Evolutionary conservation across 306 rosid genomes (phyloP).

Genomic region (Heteromeles arbutifolia): DNA sequence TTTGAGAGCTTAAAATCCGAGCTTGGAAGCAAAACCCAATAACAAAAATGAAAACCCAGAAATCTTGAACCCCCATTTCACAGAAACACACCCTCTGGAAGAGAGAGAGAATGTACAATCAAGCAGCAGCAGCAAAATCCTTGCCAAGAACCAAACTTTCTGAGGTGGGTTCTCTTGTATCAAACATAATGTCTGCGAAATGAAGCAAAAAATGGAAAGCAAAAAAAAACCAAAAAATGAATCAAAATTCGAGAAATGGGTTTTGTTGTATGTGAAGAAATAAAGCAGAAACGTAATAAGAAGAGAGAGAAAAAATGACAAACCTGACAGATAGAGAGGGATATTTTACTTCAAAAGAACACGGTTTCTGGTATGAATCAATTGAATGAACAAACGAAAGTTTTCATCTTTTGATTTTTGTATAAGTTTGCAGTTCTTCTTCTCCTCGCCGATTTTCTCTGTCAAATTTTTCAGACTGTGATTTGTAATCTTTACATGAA

Average conservation of each 20-base stretch:
- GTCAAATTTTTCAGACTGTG: background rate
- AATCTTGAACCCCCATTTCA: slow-evolving; percentile 20
- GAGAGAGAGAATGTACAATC: background rate
- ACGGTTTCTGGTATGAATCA: background rate
- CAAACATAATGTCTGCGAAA: background rate
- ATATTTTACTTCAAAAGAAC: background rate
- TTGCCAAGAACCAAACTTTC: slow-evolving; percentile 9
- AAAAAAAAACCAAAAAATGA: background rate
- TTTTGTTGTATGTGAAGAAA: background rate
- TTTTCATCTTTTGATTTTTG: background rate
- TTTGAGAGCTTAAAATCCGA: slow-evolving; percentile 11
- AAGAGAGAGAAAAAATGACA: background rate
- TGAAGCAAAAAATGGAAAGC: background rate
- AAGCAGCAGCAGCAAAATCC: slow-evolving; percentile 3
- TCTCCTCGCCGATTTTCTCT: background rate
- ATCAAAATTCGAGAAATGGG: slow-evolving; percentile 1
- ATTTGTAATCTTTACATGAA: background rate
- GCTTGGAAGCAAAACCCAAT: slow-evolving; percentile 15
- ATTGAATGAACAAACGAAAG: background rate
- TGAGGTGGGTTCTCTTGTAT: background rate
- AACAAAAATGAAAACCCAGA: slow-evolving; percentile 20
- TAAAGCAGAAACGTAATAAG: background rate
- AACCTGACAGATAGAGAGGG: slow-evolving; percentile 1
- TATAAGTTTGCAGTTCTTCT: background rate
- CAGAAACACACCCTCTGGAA: background rate